Evolutionary conservation across 2,329 filamentous ascomycete species (phyloP).

Genomic region (Dactylella cylindrospora): DNA sequence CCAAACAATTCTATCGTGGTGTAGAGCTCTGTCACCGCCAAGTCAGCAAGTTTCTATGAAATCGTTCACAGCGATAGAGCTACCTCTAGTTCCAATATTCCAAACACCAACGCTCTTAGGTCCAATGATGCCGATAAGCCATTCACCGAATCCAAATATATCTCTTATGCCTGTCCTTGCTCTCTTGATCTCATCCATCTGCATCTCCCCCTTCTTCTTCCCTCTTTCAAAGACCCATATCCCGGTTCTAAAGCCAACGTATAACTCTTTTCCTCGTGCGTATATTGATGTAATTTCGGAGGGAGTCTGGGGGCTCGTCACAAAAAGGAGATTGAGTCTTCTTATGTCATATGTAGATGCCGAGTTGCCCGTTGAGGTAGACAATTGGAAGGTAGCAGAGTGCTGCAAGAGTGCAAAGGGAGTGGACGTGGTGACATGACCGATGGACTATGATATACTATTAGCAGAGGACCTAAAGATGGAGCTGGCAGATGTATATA

Average conservation of each 20-base stretch:
- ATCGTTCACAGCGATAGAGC: not conserved
- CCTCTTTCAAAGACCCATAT: constrained; percentile 92
- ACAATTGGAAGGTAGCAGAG: constrained; percentile 94
- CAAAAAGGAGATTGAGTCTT: constrained; percentile 85
- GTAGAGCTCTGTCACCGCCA: constrained; percentile 16
- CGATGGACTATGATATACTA: constrained; percentile 69
- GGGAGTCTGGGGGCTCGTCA: constrained; percentile 87
- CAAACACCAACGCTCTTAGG: constrained; percentile 78
- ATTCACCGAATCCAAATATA: constrained; percentile 81
- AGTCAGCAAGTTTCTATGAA: not conserved
- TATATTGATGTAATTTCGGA: constrained; percentile 57
- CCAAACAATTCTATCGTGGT: constrained; percentile 40
- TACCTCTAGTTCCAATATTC: constrained; percentile 75
- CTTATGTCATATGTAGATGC: constrained; percentile 95
- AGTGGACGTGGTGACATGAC: constrained; percentile 83
- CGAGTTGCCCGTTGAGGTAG: constrained; percentile 84
- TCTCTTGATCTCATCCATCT: constrained; percentile 58
- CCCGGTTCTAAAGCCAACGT: constrained; percentile 57
- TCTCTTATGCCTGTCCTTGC: constrained; percentile 59
- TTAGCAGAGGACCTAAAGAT: constrained; percentile 3
- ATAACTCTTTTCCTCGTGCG: constrained; percentile 40
- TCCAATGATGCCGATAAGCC: constrained; percentile 78
- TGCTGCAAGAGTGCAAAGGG: constrained; percentile 87
- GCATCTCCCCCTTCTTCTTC: constrained; percentile 75
- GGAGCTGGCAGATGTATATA: constrained; percentile 55